Conservation (phyloP, 768 basidiomycete genomes). For the Lyophyllum atratum region DNA sequence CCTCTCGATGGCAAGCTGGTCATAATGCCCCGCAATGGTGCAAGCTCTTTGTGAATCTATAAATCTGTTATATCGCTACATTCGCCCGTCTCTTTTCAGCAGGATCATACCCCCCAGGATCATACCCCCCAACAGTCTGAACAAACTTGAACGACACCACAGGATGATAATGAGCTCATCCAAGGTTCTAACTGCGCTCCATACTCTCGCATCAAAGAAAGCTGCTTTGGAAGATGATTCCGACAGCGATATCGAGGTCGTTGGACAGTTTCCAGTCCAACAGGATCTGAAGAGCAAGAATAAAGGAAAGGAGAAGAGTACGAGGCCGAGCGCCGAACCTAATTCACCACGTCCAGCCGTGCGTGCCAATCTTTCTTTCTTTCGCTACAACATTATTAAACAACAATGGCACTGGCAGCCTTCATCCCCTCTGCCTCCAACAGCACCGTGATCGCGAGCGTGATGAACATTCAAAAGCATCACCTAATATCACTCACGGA, state of each 20-base stretch:
- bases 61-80: slow-evolving; percentile 10
- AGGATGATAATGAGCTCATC: slow-evolving; percentile 4
- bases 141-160: slow-evolving; percentile 8
- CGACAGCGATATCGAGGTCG: slow-evolving; percentile 9
- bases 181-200: slow-evolving; percentile 5
- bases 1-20: neutral
- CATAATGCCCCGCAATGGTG: slow-evolving; percentile 4
- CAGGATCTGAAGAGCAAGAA: neutral
- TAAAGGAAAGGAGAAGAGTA: neutral
- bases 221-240: slow-evolving; percentile 3
- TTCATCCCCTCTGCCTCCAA: slow-evolving; percentile 5
- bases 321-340: neutral
- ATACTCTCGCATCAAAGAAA: slow-evolving; percentile 1
- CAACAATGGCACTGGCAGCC: neutral
- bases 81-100: slow-evolving; percentile 8
- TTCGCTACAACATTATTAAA: neutral
- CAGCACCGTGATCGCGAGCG: neutral
- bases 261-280: slow-evolving; percentile 7
- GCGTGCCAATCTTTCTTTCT: neutral
- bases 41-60: slow-evolving; percentile 9
- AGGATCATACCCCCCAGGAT: neutral
- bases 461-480: too few relatives aligned
- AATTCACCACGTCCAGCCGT: neutral
- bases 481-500: too few relatives aligned
- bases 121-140: too few relatives aligned